Percentiles rank a stretch among this genome's conserved stretches.
Evolutionary conservation across 148 eudicot species (phyloP).

Genomic region (Limonium bicolor): DNA sequence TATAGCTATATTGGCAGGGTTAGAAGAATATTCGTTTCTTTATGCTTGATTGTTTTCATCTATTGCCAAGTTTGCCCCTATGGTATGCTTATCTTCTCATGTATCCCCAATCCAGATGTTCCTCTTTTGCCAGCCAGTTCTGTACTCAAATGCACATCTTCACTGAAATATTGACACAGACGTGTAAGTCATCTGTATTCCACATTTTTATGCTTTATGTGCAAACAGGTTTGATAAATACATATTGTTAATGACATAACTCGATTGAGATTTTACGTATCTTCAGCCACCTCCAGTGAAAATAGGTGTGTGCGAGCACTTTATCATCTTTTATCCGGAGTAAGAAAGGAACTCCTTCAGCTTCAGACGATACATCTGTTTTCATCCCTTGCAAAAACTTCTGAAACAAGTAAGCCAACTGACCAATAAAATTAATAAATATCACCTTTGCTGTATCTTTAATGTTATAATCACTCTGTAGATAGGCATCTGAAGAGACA

Average conservation of each 20-base stretch:
- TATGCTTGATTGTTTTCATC: constrained; percentile 79
- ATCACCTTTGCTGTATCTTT: constrained; percentile 2
- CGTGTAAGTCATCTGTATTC: constrained; percentile 50
- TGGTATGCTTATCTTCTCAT: constrained; percentile 31
- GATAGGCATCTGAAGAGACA: constrained; percentile 89
- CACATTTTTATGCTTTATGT: not conserved
- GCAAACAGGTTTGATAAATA: not conserved
- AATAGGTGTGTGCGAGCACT: constrained; percentile 87
- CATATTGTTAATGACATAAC: constrained; percentile 11
- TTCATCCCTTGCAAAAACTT: constrained; percentile 72
- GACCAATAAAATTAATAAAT: constrained; percentile 1
- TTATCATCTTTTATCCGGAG: constrained; percentile 63
- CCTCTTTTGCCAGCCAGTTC: constrained; percentile 45
- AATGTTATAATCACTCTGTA: not conserved
- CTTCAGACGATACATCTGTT: constrained; percentile 51
- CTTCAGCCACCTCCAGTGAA: constrained; percentile 80
- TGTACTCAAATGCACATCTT: no score
- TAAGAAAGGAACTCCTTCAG: constrained; percentile 40
- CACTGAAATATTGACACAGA: constrained; percentile 65
- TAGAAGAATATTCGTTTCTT: constrained; percentile 76
- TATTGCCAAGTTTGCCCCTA: constrained; percentile 63
- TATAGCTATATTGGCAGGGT: constrained; percentile 31
- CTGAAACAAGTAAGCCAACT: constrained; percentile 96
- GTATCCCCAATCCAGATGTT: constrained; percentile 19
- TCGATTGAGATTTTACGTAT: no score